These are phyloP conservation scores for Phalaenopsis equestris DNA, from an alignment of 106 monocot species.

Conservation along the genomic window DNA sequence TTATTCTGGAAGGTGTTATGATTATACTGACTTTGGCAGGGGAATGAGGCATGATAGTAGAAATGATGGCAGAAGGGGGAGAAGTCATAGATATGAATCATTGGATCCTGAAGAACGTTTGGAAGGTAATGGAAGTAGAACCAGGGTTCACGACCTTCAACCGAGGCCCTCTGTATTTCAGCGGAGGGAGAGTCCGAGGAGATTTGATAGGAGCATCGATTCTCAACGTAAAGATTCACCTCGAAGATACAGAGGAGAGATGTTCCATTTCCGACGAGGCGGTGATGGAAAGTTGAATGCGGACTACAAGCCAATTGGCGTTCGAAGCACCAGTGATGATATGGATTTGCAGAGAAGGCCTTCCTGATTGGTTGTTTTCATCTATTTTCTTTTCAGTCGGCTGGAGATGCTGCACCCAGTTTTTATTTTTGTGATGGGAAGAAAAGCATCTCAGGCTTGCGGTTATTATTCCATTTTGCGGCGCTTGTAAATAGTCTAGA, in stretches of 20 bases:
- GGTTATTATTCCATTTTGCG: not conserved
- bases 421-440: constrained; percentile 4
- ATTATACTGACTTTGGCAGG: constrained; percentile 23
- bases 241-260: constrained; percentile 12
- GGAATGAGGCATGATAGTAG: constrained; percentile 20
- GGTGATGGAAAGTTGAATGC: constrained; percentile 9
- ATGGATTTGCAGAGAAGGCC: constrained; percentile 13
- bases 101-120: constrained; percentile 25
- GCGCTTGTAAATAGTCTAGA: constrained; percentile 11
- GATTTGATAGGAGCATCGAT: constrained; percentile 17
- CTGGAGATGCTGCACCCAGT: not conserved
- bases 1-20: constrained; percentile 23
- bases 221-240: constrained; percentile 17
- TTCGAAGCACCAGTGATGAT: not conserved
- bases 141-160: constrained; percentile 18
- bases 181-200: constrained; percentile 19
- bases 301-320: constrained; percentile 10
- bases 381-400: constrained; percentile 4
- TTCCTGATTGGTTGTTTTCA: constrained; percentile 9
- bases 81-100: constrained; percentile 22
- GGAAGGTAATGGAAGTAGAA: constrained; percentile 18
- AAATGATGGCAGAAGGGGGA: constrained; percentile 22
- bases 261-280: not conserved
- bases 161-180: constrained; percentile 26
- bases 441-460: not conserved